Base-by-base conservation (phyloP, 73 alveolate species). In the Uronychia binucleata region DNA sequence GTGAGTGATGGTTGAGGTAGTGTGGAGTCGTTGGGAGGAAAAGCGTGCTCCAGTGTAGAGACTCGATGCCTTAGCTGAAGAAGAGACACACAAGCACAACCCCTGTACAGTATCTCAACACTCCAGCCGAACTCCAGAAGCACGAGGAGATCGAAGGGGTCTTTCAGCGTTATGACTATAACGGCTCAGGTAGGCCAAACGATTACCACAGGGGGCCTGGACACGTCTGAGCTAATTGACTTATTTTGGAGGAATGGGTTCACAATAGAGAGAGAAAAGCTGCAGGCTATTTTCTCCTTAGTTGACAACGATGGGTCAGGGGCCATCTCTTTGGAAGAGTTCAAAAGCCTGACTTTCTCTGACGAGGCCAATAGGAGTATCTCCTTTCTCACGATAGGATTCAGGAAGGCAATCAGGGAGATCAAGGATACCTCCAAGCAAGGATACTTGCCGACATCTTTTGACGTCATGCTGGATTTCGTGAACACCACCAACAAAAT, bases 231-330 rank as follows among this genome's bases (percentile, higher is more conserved):
- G 19, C n/a, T 46, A 19, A 46, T 46, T 46, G 67, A 46, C 67
- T 46, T 46, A 46, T 46, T 46, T 19, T 46, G 67, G 67, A 46
- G 67, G 67, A 46, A 46, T 46, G 67, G 67, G 19, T 46, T 46
- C 19, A 46, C 67, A 19, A 19, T 46, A 19, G 67, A 46, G 19
- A 46, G 67, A 46, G 67, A 46, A 46, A 46, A 19, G 19, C 67
- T 46, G 67, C 67, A 11, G 76, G 25, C 34, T 28, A 34, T 85
- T 5, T 85, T 85, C 76, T 28, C 33, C 67, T 5, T 34, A 28
- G 86, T 85, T 0, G 91, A 85, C 78, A 74, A 27, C 8, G 91
- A 85, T 31, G 86, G 91, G n/a, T 85, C 91, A 19, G 91, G 91
- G 35, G 86, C 34, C n/a, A 26, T 85, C 1, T 26, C 60, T 30